Base-by-base conservation (phyloP, 129 eudicot genomes). In the Heracleum sosnowskyi region DNA sequence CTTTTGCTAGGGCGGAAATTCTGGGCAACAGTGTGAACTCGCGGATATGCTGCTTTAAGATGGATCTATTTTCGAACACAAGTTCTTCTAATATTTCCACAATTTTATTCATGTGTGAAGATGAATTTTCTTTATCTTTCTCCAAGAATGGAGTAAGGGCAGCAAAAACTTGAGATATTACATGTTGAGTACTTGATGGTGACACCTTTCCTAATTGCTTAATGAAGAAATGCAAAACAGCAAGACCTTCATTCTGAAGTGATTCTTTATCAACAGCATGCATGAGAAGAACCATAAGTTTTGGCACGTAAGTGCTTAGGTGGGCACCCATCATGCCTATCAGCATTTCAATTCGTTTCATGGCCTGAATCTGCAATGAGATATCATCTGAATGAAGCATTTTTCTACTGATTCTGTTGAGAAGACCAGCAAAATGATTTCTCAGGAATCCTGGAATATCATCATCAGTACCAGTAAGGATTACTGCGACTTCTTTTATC, bases 281-380 rank as follows among this genome's bases (percentile, higher is more conserved):
- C 99, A 96, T 92, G 81, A 96, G 89, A 83, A 96, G 97, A 74
- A 96, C 99, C 97, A 96, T 96, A 66, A 96, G 87, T 86, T 96
- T 96, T 78, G 99, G 99, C 75, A 90, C 97, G 73, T 92, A 89
- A 8, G 97, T 90, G 85, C 95, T 86, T 49, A 96, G 97, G 78
- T 96, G 97, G 87, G 92, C 77, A 51, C 99, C 99, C 97, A 96
- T 96, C 96, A 96, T 84, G 74, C 80, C 86, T 24, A 92, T 92
- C 85, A 96, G 86, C 97, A 96, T 83, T 77, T 96, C 95, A 76
- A 96, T 96, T 44, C 99, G 86, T 84, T 85, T 83, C 57, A 94
- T 89, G 74, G 97, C 99, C 85, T 90, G 99, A 77, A 87, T 90
- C 86, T 96, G 99, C 80, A 91, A 81, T 78, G 86, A 96, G 69